Base-by-base conservation (phyloP, 2,329 filamentous ascomycete genomes). In the Alternaria arbusti region DNA sequence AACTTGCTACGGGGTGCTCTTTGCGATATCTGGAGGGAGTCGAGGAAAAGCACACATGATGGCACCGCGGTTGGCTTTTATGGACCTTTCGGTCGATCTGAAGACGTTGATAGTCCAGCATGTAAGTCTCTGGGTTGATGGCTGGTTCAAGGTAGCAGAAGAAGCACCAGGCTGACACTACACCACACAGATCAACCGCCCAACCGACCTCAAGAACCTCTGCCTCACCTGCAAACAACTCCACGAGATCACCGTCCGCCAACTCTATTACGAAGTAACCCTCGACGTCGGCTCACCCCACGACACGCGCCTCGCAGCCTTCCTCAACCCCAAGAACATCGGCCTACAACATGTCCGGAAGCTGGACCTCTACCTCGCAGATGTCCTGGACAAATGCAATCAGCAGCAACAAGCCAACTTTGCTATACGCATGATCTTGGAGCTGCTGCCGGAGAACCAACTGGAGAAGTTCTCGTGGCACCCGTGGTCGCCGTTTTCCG, bases 391-490 rank as follows among this genome's bases (percentile, higher is more conserved):
- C 62, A 80, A 82, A 55, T 82, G 80, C 70, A 81, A 82, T 17
- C 79, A 82, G 69, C 63, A 81, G 56, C 78, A 81, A 58, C 82
- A 83, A 64, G 83, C 83, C 43, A 78, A 83, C 57, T 83, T 85
- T 57, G 81, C 82, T 0, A 81, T 82, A 20, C 81, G 83, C 47
- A 83, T 85, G 80, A 79, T 85, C 17, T 62, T 85, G 17, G 83
- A 85, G 63, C 79, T 84, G 64, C 70, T 85, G 36, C 84, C 84
- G 1, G 81, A 84, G 55, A 80, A 85, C 63, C 82, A 81, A 36
- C 75, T 85, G 23, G 83, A 85, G 64, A 81, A 82, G 64, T 84
- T 85, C 74, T 83, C 80, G 64, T 85, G 84, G 84, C 82, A 83
- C 71, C 83, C 83, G 15, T 85, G 83, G 83, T 78, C 79, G 50